Evolutionary conservation across 2,329 filamentous ascomycete species (phyloP), one percentile per base, ranked within the genome.

Genomic region (Exutisphaerella laricina): DNA sequence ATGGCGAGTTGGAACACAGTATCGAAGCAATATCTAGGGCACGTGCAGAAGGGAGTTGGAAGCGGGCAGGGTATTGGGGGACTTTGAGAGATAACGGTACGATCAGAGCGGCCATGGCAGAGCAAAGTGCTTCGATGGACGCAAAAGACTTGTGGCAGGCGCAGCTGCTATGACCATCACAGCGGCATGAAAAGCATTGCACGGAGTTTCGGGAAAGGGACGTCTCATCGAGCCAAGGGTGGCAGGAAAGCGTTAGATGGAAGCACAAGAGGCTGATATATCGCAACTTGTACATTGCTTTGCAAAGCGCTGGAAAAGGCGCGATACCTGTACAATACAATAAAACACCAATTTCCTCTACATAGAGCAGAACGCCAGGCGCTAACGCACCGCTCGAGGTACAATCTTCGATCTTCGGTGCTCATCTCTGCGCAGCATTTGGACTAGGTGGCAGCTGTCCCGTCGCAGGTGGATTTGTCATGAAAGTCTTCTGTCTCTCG

Each of bases 1-100:
- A 75, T 75, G 71, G 60, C 62, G 25, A 63, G 68, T 25, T 75
- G 72, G 72, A 74, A 74, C 53, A 68, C 67, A 13, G 71, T 75
- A 18, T 69, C 65, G 49, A 65, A 68, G 58, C 67, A 70, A 46
- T 76, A 75, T 50, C 63, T 75, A 26, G 63, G 61, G 20, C 58
- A 70, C 55, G 67, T 74, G 62, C 71, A 75, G 59, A 66, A 65
- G 49, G 66, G 54, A 4, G 46, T 53, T 13, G 54, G 46, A 9
- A 39, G 41, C 8, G 46, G 46, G 18, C 66, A 57, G 42, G 35
- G 38, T 18, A 41, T 39, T 33, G 45, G 48, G 5, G 39, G 38
- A 9, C 26, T 46, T 16, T 49, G 46, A 49, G 25, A 8, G 20
- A 33, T 17, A n/a, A n/a, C n/a, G n/a, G n/a, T n/a, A n/a, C n/a